Evolutionary conservation across 345 rosid species (phyloP).

Genomic region (Theobroma cacao): DNA sequence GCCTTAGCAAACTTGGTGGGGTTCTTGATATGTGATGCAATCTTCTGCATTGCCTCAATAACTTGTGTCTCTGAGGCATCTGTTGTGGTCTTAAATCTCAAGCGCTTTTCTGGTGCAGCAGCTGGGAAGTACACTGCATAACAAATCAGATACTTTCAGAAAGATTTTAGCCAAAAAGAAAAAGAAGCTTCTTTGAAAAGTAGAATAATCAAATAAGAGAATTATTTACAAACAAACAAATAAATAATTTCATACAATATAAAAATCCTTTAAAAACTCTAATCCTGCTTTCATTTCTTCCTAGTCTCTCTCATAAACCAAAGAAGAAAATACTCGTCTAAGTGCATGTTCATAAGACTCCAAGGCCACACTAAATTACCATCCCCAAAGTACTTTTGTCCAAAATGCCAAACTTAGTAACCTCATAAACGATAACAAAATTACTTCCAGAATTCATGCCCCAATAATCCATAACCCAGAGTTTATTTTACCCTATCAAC

Average conservation of each 20-base stretch:
- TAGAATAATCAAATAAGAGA: background rate
- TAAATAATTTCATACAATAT: background rate
- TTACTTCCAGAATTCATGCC: background rate
- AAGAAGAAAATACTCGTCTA: background rate
- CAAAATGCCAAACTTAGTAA: background rate
- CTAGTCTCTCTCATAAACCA: background rate
- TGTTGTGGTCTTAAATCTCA: slow-evolving; percentile 85
- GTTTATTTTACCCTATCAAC: background rate
- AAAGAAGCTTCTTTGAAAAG: background rate
- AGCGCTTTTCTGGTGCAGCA: slow-evolving; percentile 42
- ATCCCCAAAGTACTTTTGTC: background rate
- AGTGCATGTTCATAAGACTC: background rate
- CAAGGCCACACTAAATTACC: background rate
- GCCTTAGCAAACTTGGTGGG: slow-evolving; percentile 82
- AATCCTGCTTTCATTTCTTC: no score
- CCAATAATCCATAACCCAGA: background rate
- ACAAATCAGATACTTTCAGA: slow-evolving; percentile 2
- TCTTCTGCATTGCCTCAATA: slow-evolving; percentile 90
- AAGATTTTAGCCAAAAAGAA: background rate
- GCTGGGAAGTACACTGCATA: slow-evolving; percentile 21
- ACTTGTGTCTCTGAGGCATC: slow-evolving; percentile 87
- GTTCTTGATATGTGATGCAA: slow-evolving; percentile 80
- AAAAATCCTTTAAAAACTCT: no score
- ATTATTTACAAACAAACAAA: background rate
- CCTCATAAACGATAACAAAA: background rate